A percentile compares a stretch with the other conserved stretches of the same genome.
Evolutionary conservation across 1,284 basidiomycete genomes (phyloP).

Genomic region (Bjerkandera adusta): DNA sequence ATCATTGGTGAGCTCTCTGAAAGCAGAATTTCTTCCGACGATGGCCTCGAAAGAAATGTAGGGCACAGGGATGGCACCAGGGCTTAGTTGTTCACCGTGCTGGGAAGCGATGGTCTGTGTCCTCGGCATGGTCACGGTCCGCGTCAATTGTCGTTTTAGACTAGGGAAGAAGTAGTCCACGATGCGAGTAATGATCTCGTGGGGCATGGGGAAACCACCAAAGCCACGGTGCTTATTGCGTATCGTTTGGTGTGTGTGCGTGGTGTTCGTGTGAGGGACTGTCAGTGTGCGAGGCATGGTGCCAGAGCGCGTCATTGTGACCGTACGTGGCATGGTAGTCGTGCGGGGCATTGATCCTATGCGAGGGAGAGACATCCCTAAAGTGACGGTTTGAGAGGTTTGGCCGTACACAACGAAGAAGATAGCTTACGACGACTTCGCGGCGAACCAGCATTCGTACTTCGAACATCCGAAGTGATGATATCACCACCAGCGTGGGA

Average conservation of each 20-base stretch:
- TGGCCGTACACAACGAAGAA: too few species aligned
- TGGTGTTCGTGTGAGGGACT: slow-evolving; percentile 16
- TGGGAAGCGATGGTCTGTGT: slow-evolving; percentile 31
- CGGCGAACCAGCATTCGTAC: too few species aligned
- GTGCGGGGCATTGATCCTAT: slow-evolving; percentile 1
- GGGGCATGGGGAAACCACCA: slow-evolving; percentile 91
- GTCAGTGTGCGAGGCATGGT: slow-evolving; percentile 21
- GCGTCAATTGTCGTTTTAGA: slow-evolving; percentile 26
- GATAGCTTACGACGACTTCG: neutral
- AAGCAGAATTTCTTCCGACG: slow-evolving; percentile 88
- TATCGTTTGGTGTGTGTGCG: slow-evolving; percentile 16
- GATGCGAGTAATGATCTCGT: slow-evolving; percentile 43
- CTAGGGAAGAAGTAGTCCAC: slow-evolving; percentile 27
- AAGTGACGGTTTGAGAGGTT: neutral
- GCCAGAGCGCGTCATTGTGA: slow-evolving; percentile 20
- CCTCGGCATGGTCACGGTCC: slow-evolving; percentile 30
- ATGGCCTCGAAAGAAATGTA: slow-evolving; percentile 88
- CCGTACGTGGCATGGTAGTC: slow-evolving; percentile 5
- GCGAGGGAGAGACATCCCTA: neutral
- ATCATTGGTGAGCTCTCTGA: slow-evolving; percentile 74
- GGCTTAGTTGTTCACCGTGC: slow-evolving; percentile 23
- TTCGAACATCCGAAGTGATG: too few species aligned
- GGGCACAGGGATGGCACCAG: slow-evolving; percentile 57
- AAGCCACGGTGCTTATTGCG: slow-evolving; percentile 51
- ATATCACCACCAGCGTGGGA: too few species aligned